Evolutionary conservation across 495 filamentous ascomycete genomes (phyloP), one percentile per base, ranked within the genome.

Genomic region (Xylaria grammica): DNA sequence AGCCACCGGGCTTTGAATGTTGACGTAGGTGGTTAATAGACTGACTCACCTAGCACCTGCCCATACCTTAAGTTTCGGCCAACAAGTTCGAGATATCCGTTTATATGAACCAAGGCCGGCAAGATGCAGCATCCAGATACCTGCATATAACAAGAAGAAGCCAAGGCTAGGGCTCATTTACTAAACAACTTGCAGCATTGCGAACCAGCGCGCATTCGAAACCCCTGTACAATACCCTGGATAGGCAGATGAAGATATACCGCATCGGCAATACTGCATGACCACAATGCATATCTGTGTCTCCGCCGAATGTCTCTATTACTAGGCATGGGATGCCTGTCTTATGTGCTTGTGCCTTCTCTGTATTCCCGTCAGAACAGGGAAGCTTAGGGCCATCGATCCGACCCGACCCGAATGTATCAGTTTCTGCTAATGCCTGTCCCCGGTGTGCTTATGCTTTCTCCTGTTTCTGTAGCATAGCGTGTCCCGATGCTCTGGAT

Each of bases 401-500:
- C 20, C 45, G 20, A 24, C 45, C 45, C 45, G 45, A 24, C 45
- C 45, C 45, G 45, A 3, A 5, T 5, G 19, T 30, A 19, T 44
- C 54, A 19, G 38, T 54, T 9, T 34, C 40, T 54, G 24, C 60
- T 44, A 7, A 30, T 44, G 48, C 48, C n/a, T 48, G 45, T 24
- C 24, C 17, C 27, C 40, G 56, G 24, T 24, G 56, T 40, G 57
- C 32, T 45, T 49, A 38, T 19, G 13, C 34, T 26, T 60, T 22
- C 34, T 38, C 5, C 32, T n/a, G 11, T n/a, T 30, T 26, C n/a
- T 22, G 38, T 24, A 48, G 50, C 60, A 54, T 29, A n/a, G 49
- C 15, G 13, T 38, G 60, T 55, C 60, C 60, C 60, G 26, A 36
- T 62, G 38, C n/a, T 53, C 24, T 46, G 48, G 59, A 62, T 42